Base-by-base conservation (phyloP, 768 basidiomycete genomes). In the Antrodiella citrinella region DNA sequence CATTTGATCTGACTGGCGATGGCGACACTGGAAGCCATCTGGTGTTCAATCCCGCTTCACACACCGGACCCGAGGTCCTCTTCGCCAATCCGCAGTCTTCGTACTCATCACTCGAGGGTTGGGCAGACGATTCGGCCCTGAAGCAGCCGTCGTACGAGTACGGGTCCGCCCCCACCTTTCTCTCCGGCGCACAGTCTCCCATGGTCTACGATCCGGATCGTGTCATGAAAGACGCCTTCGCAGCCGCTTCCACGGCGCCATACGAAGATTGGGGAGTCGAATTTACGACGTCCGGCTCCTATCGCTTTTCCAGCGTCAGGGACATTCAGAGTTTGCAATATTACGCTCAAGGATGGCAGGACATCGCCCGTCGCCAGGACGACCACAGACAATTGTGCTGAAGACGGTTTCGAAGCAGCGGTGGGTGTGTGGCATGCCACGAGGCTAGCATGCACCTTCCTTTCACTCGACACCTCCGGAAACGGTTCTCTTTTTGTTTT, bases 31-130 rank as follows among this genome's bases (percentile, higher is more conserved):
- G 47, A 15, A 7, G 7, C 7, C 7, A 9, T 7, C 41, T 18
- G 41, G 7, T 43, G 7, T 7, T n/a, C 43, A n/a, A 43, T 22
- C 38, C 40, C 42, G 21, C 25, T 43, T 18, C 38, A 22, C 23
- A 40, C 25, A 18, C 51, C 24, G 35, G 26, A 45, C n/a, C n/a
- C n/a, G n/a, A n/a, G n/a, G n/a, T n/a, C n/a, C n/a, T n/a, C n/a
- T 26, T 40, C 44, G 19, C 21, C 18, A 22, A 45, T 43, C 44
- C 43, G 25, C 55, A 53, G 20, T 59, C 61, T 9, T 54, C 58
- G 2, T 65, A 63, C 49, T 63, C 64, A 20, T 61, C 64, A 15
- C 56, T 62, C 26, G 59, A 59, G 13, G 58, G 58, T 25, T 65
- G 64, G 64, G 61, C 59, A 12, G 60, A 59, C 45, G 58, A 54